Percentiles rank a stretch among this genome's conserved stretches.
These are phyloP conservation scores for Botrytis fabae DNA, from an alignment of 2,329 filamentous ascomycete genomes.

Conservation along the genomic window DNA sequence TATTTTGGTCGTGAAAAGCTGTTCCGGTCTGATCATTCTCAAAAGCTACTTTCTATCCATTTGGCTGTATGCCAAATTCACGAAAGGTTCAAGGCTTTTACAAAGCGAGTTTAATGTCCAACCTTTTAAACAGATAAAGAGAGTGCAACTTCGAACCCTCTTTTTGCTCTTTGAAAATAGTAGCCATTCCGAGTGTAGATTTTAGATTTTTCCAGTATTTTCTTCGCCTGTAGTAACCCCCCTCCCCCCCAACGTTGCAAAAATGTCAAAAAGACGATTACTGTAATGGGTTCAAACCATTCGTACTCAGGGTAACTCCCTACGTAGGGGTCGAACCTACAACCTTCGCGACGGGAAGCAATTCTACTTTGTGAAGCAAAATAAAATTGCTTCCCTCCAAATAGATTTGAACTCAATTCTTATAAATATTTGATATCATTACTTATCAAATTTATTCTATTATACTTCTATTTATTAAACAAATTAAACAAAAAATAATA, in stretches of 20 bases:
- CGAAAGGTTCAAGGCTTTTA: not conserved
- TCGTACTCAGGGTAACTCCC: constrained; percentile 11
- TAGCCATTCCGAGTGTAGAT: not conserved
- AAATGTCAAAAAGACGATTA: not conserved
- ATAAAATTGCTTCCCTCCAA: too few species aligned
- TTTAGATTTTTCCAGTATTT: not conserved
- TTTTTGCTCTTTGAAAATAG: not conserved
- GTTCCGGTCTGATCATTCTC: not conserved
- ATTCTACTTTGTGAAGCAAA: too few species aligned
- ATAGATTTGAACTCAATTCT: too few species aligned
- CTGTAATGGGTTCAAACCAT: not conserved
- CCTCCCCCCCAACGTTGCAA: not conserved
- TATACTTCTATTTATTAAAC: too few species aligned
- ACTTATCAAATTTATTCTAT: too few species aligned
- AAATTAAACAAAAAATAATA: too few species aligned
- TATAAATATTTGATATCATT: too few species aligned
- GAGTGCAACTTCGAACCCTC: too few species aligned
- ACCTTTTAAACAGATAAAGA: not conserved
- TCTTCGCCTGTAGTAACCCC: not conserved
- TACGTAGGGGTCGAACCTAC: constrained; percentile 8
- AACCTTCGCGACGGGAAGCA: too few species aligned
- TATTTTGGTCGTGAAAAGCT: not conserved
- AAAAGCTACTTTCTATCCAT: not conserved
- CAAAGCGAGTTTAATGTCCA: not conserved
- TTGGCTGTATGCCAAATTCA: too few species aligned